A percentile compares a stretch with the other conserved stretches of the same genome.
Conservation (phyloP, 1,284 basidiomycete genomes). For the Sutorius eximius region DNA sequence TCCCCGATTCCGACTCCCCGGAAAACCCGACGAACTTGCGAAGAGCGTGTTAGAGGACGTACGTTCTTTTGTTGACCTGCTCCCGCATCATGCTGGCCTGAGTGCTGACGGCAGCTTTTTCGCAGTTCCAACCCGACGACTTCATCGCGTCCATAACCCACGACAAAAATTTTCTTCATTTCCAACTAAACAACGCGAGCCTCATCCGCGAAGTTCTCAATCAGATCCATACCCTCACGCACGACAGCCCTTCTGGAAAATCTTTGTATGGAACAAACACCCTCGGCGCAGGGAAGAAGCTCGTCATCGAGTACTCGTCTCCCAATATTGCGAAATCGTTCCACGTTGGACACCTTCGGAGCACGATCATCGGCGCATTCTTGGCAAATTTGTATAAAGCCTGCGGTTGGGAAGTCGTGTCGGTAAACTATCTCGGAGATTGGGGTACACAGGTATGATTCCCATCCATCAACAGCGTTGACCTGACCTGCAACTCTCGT, state of each 20-base stretch:
- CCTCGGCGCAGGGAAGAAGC: conserved; percentile 77
- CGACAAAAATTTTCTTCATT: conserved; percentile 83
- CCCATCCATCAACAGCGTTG: neutral
- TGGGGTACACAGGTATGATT: conserved; percentile 85
- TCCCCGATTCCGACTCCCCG: conserved; percentile 85
- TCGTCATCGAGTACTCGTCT: conserved; percentile 88
- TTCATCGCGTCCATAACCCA: conserved; percentile 66
- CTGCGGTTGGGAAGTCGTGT: conserved; percentile 89
- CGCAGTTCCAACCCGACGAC: conserved; percentile 67
- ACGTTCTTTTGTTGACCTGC: conserved; percentile 29
- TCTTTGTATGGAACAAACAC: conserved; percentile 75
- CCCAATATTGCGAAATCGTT: conserved; percentile 99
- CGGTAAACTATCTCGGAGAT: conserved; percentile 94
- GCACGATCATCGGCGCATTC: conserved; percentile 97
- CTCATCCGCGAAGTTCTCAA: conserved; percentile 78
- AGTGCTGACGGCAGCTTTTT: conserved; percentile 1
- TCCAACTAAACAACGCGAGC: conserved; percentile 69
- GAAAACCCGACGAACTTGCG: conserved; percentile 80
- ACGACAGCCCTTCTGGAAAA: conserved; percentile 51
- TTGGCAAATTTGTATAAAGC: conserved; percentile 90
- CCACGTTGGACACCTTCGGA: conserved; percentile 96
- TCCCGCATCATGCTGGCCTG: neutral
- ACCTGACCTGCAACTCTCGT: neutral
- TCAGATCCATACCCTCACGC: conserved; percentile 78
- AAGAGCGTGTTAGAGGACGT: conserved; percentile 75